Percentiles rank a stretch among this genome's conserved stretches.
Evolutionary conservation across 2,329 filamentous ascomycete genomes (phyloP).

Genomic region (Colletotrichum zoysiae): DNA sequence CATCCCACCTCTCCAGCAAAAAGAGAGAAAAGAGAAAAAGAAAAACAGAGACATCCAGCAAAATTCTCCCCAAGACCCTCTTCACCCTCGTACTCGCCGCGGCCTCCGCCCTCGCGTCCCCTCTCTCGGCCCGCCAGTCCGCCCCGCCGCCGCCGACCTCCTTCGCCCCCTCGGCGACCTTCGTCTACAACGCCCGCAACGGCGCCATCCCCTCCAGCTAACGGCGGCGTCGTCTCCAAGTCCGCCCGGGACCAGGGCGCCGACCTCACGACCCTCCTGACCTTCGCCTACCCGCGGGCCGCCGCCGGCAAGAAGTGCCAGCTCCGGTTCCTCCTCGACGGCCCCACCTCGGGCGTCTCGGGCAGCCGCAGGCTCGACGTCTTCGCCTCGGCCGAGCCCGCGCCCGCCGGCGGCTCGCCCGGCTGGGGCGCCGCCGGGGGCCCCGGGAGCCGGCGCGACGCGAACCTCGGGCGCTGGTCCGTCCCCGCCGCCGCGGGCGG

Average conservation of each 20-base stretch:
- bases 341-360: slow-evolving; percentile 33
- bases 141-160: slow-evolving; percentile 26
- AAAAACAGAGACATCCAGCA: too few relatives aligned
- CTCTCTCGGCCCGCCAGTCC: slow-evolving; percentile 40
- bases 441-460: slow-evolving; percentile 47
- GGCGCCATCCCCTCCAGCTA: slow-evolving; percentile 44
- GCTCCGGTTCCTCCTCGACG: slow-evolving; percentile 46
- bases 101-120: slow-evolving; percentile 43
- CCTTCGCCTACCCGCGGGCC: slow-evolving; percentile 46
- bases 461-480: slow-evolving; percentile 37
- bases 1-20: background rate
- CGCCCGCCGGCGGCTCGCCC: slow-evolving; percentile 40
- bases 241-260: slow-evolving; percentile 44
- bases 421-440: slow-evolving; percentile 45
- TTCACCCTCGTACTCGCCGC: slow-evolving; percentile 42
- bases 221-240: slow-evolving; percentile 43
- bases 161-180: slow-evolving; percentile 45
- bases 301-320: slow-evolving; percentile 45
- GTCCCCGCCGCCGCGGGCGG: slow-evolving; percentile 13
- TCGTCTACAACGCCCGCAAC: slow-evolving; percentile 44
- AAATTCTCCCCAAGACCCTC: slow-evolving; percentile 46
- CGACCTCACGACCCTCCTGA: slow-evolving; percentile 48
- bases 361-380: slow-evolving; percentile 48
- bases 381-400: slow-evolving; percentile 45
- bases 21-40: too few relatives aligned